A percentile compares a stretch with the other conserved stretches of the same genome.
phyloP scores from a whole-genome alignment of 129 eudicot species.

The Artemisia argyi region DNA sequence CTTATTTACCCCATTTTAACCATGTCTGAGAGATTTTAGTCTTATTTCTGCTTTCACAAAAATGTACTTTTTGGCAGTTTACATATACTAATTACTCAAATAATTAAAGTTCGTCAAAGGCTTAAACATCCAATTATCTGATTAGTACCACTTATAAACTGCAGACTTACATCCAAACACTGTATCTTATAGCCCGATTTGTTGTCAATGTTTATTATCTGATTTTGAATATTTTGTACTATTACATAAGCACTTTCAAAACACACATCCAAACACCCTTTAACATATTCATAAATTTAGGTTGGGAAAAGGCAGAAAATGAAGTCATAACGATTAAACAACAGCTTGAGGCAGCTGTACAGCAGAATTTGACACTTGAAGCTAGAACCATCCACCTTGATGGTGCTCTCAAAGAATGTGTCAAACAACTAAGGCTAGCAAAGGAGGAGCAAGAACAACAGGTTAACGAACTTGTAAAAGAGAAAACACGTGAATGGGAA shows the following conservation, averaged over 20 bases:
- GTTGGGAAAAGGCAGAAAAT: conserved; percentile 91
- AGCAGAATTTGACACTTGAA: conserved; percentile 66
- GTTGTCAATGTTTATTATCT: neutral
- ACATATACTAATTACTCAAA: neutral
- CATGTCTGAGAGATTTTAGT: neutral
- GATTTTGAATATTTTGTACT: neutral
- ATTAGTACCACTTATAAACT: neutral
- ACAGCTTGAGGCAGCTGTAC: conserved; percentile 65
- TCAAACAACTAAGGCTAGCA: conserved; percentile 72
- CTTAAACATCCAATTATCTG: no score
- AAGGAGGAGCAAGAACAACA: conserved; percentile 58
- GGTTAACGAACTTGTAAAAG: conserved; percentile 45
- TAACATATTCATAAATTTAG: conserved; percentile 27
- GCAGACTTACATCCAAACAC: neutral
- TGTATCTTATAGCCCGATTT: neutral
- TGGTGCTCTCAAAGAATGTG: conserved; percentile 85
- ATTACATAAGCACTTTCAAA: neutral
- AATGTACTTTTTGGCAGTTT: conserved; percentile 1
- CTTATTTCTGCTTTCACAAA: neutral
- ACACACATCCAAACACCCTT: neutral
- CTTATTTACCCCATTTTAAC: no score
- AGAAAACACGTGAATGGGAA: conserved; percentile 52
- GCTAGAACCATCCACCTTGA: conserved; percentile 74
- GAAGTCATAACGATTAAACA: conserved; percentile 60
- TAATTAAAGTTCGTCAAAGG: neutral